A percentile compares a stretch with the other conserved stretches of the same genome.
Conservation (phyloP, 306 rosid species). For the Astragalus membranaceus region DNA sequence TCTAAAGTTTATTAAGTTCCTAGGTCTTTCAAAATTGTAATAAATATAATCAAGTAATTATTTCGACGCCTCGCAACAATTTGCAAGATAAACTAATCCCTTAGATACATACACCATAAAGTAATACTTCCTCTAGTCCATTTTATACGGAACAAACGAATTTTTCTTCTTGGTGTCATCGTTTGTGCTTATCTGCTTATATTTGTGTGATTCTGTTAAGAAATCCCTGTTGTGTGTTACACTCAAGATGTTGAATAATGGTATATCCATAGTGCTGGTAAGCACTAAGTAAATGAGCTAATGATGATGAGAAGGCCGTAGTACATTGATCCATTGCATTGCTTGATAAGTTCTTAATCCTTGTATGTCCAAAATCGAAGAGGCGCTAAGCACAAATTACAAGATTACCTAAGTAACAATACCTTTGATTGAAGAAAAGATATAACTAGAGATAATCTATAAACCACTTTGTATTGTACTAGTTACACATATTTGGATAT, state of each 20-base stretch:
- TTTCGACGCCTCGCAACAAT: not conserved
- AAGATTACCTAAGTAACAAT: not conserved
- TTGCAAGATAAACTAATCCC: not conserved
- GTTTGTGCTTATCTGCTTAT: not conserved
- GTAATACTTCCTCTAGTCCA: not conserved
- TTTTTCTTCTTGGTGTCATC: not conserved
- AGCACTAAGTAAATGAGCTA: not conserved
- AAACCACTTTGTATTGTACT: not conserved
- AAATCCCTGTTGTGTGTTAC: not conserved
- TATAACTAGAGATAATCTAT: not conserved
- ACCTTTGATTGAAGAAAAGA: not conserved
- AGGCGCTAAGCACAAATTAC: no score
- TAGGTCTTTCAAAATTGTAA: not conserved
- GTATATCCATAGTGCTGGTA: not conserved
- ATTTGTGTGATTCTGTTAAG: not conserved
- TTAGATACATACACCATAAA: not conserved
- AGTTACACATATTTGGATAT: not conserved
- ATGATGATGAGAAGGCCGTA: not conserved
- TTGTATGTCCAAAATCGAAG: not conserved
- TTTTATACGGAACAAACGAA: no score
- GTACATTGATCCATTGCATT: not conserved
- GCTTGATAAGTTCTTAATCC: not conserved
- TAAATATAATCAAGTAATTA: not conserved
- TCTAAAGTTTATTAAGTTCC: constrained; percentile 2
- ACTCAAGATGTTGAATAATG: not conserved